Evolutionary conservation across 352 stramenopile species (phyloP), one percentile per base, ranked within the genome.

Genomic region (Phytophthora uliginosa): DNA sequence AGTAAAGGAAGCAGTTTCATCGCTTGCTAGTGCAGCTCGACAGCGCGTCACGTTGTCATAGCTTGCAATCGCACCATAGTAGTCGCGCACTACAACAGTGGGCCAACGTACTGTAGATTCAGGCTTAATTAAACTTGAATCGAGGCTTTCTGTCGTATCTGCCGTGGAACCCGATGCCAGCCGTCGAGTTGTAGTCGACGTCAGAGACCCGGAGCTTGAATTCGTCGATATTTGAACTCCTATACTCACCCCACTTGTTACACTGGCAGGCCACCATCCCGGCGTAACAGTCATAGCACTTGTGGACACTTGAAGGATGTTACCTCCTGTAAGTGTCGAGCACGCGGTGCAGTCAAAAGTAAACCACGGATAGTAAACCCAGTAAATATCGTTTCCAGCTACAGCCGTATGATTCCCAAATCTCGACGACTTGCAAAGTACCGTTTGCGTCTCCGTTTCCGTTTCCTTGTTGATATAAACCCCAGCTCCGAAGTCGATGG

Each of bases 201-300:
- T 10, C 0, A 52, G 20, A 22, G 28, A 38, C 12, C 5, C 15
- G 4, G 48, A 61, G 17, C 57, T 64, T 26, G 58, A 56, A 26
- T 69, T 73, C 4, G 33, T 18, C n/a, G 28, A 55, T 28, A 80
- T 78, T 0, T 51, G 51, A 3, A 78, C 42, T 2, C 79, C 77
- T 20, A 93, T 34, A 26, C 76, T 82, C 4, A 94, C 85, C 22
- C 85, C 87, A 58, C 85, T 93, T 1, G 81, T 93, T 3, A 92
- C 85, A n/a, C 20, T 77, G 0, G 34, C 8, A 4, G 87, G 87
- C 87, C 87, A 93, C 84, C 84, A 93, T 5, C 84, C 87, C 3
- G 58, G 15, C 0, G 71, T 79, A 10, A 93, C 79, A 7, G 17
- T 51, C 15, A 73, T 78, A 1, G 85, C 76, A 62, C 83, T 92